Evolutionary conservation across 306 rosid species (phyloP).

Genomic region (Mucuna pruriens): DNA sequence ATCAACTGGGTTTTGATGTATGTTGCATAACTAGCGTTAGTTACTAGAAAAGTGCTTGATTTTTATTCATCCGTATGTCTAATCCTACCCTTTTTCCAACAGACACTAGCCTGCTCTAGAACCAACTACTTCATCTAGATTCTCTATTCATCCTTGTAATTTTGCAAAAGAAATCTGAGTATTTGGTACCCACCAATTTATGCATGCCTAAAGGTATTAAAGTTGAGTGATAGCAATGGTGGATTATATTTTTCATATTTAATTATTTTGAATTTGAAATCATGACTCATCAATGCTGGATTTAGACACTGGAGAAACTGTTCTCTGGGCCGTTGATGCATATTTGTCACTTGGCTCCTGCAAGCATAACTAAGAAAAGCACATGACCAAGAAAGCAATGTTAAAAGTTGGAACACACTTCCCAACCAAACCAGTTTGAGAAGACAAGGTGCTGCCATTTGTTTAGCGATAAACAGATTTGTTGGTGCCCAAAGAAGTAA

Average conservation of each 20-base stretch:
- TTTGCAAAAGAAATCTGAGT: constrained; percentile 20
- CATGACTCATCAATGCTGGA: constrained; percentile 39
- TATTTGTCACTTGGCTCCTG: constrained; percentile 39
- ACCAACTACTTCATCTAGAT: constrained; percentile 32
- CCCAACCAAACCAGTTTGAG: constrained; percentile 40
- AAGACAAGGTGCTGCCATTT: constrained; percentile 49
- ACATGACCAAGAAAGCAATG: constrained; percentile 30
- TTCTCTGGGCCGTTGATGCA: constrained; percentile 18
- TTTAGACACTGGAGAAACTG: constrained; percentile 29
- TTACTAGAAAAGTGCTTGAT: constrained; percentile 17
- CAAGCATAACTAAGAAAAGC: constrained; percentile 24
- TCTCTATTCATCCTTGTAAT: constrained; percentile 18
- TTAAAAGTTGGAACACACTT: constrained; percentile 19
- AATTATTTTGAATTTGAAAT: constrained; percentile 22
- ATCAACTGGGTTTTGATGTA: constrained; percentile 31
- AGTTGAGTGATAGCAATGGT: not conserved
- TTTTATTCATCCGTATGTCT: constrained; percentile 26
- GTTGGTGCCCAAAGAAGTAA: constrained; percentile 43
- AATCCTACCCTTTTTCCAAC: constrained; percentile 36
- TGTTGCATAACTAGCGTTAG: constrained; percentile 6
- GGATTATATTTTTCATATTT: not conserved
- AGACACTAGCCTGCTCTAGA: constrained; percentile 39
- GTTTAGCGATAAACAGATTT: constrained; percentile 27
- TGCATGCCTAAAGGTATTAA: not conserved
- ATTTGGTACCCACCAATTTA: constrained; percentile 22